phyloP scores from a whole-genome alignment of 2,329 filamentous ascomycete species.

The Nemania abortiva region DNA sequence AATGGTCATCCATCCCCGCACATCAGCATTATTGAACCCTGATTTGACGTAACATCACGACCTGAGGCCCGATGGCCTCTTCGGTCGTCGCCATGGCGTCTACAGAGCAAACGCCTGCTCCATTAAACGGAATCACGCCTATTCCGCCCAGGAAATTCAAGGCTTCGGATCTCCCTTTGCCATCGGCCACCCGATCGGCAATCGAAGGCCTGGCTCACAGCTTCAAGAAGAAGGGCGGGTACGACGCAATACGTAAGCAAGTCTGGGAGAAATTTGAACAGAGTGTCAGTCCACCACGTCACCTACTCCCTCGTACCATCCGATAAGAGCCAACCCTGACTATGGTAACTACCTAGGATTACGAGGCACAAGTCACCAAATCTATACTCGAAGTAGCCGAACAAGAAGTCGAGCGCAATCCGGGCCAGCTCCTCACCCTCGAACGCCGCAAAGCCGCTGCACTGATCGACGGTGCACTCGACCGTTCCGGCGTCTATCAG shows the following conservation, averaged over 20 bases:
- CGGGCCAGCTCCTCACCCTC: slow-evolving; percentile 76
- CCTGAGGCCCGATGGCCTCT: slow-evolving; percentile 45
- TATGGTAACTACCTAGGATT: slow-evolving; percentile 64
- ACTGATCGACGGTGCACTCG: slow-evolving; percentile 81
- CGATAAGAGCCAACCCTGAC: slow-evolving; percentile 27
- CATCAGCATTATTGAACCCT: not conserved
- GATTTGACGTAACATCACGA: slow-evolving; percentile 6
- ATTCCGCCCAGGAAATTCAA: slow-evolving; percentile 68
- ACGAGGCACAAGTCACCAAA: slow-evolving; percentile 74
- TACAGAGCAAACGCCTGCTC: slow-evolving; percentile 47
- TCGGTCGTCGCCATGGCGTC: slow-evolving; percentile 46
- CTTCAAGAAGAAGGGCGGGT: slow-evolving; percentile 89
- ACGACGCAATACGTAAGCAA: slow-evolving; percentile 81
- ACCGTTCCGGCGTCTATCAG: slow-evolving; percentile 81
- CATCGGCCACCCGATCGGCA: slow-evolving; percentile 77
- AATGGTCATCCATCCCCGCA: not conserved
- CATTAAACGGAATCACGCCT: slow-evolving; percentile 39
- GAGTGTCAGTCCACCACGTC: slow-evolving; percentile 63
- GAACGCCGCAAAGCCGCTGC: slow-evolving; percentile 80
- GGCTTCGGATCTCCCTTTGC: slow-evolving; percentile 79
- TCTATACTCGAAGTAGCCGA: slow-evolving; percentile 77
- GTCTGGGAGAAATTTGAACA: slow-evolving; percentile 80
- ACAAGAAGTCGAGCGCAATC: slow-evolving; percentile 80
- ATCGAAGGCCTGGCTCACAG: slow-evolving; percentile 82
- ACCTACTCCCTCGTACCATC: not conserved